These are phyloP conservation scores for Mucor ambiguus DNA, from an alignment of 371 early-diverging fungal genomes.

Conservation along the genomic window DNA sequence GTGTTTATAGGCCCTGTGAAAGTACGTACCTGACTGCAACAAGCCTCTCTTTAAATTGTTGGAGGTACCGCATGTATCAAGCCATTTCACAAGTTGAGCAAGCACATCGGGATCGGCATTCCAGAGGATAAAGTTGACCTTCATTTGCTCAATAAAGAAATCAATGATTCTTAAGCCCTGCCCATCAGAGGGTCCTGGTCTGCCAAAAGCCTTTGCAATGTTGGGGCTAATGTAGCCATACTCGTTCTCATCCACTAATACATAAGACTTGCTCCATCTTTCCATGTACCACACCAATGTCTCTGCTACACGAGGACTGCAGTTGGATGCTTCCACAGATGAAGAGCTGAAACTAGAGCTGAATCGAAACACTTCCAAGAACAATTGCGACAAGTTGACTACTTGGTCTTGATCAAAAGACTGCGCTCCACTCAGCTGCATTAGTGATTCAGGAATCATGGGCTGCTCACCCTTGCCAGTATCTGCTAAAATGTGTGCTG, in stretches of 20 bases:
- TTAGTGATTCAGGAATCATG: conserved; percentile 65
- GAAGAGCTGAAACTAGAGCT: conserved; percentile 41
- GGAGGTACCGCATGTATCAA: conserved; percentile 61
- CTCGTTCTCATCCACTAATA: conserved; percentile 65
- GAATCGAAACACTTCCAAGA: conserved; percentile 54
- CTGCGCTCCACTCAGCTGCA: conserved; percentile 62
- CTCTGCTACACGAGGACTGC: conserved; percentile 75
- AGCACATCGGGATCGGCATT: conserved; percentile 74
- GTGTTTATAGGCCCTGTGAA: no score
- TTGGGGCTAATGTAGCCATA: conserved; percentile 61
- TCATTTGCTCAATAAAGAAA: conserved; percentile 63
- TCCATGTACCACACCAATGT: conserved; percentile 78
- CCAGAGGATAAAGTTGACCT: conserved; percentile 71
- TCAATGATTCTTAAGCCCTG: conserved; percentile 63
- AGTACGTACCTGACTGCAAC: conserved; percentile 56
- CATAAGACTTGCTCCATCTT: conserved; percentile 75
- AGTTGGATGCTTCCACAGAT: conserved; percentile 58
- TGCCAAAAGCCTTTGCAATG: conserved; percentile 59
- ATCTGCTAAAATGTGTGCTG: conserved; percentile 71
- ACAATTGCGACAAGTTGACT: conserved; percentile 51
- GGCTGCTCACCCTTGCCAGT: conserved; percentile 74
- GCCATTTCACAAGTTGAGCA: conserved; percentile 59
- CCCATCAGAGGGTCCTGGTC: conserved; percentile 59
- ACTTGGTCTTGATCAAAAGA: conserved; percentile 57
- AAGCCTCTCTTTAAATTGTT: conserved; percentile 55